Base-by-base conservation (phyloP, 1,284 basidiomycete species). In the Testicularia cyperi region DNA sequence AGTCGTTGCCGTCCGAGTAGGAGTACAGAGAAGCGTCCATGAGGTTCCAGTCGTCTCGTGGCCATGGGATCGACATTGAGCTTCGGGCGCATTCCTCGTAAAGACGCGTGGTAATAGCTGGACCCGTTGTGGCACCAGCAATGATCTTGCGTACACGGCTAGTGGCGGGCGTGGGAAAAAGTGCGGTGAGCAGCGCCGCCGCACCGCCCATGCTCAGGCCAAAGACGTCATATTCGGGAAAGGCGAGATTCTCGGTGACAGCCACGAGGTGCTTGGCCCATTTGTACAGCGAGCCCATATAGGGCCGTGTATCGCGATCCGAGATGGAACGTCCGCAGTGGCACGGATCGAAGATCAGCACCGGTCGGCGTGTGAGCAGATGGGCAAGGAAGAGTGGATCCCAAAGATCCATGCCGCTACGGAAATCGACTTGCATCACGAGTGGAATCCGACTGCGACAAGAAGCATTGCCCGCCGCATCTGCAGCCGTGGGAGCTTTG, bases 351-450 rank as follows among this genome's bases (percentile, higher is more conserved):
- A 55, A 55, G 41, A 55, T 55, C 45, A 55, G 32, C 6, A 55
- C 26, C 2, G 53, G 53, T 18, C 53, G 65, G 44, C 55, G 32
- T 49, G 47, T 37, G 36, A 67, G 39, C 24, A 67, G 48, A 18
- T 67, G 41, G 30, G 60, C 40, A 25, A 67, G 51, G 47, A 67
- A 44, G 55, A 67, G 46, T 19, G 53, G 53, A 27, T 55, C 53
- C 53, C 53, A 55, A 44, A 55, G 48, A 31, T 55, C 45, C 53
- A 55, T 55, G 29, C 45, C 53, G 0, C 41, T 41, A 15, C 53
- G 53, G n/a, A 55, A 55, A 27, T 55, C 53, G 33, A 44, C 48
- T 33, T 55, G 53, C 9, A 55, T 37, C n/a, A 55, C 45, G 34
- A 55, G 23, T 7, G 53, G 53, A 15, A 44, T 38, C 10, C 48